A percentile compares a stretch with the other conserved stretches of the same genome.
phyloP scores from a whole-genome alignment of 345 rosid genomes.

The Pelargonium nanum region DNA sequence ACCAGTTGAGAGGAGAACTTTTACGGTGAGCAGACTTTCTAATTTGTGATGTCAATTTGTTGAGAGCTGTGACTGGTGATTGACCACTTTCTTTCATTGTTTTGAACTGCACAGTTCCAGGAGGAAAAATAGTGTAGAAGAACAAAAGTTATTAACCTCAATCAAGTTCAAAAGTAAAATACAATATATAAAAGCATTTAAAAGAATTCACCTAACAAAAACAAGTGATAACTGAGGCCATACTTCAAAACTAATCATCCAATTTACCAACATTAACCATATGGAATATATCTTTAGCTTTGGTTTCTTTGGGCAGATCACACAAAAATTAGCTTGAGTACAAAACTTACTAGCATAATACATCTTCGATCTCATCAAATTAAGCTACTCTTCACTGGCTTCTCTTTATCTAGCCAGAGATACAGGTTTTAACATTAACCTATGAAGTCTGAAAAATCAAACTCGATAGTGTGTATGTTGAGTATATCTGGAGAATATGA shows the following conservation, averaged over 20 bases:
- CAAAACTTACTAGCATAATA: too few species aligned
- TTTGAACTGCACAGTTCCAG: conserved; percentile 39
- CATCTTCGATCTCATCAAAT: too few species aligned
- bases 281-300: neutral
- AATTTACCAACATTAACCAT: neutral
- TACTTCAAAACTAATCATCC: neutral
- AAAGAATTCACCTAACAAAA: neutral
- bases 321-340: too few species aligned
- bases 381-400: too few species aligned
- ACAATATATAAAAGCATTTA: neutral
- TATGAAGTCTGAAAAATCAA: too few species aligned
- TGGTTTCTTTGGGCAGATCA: too few species aligned
- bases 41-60: conserved; percentile 53
- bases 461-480: too few species aligned
- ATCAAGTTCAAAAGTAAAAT: neutral
- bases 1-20: conserved; percentile 74
- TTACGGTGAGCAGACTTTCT: conserved; percentile 78
- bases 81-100: conserved; percentile 47
- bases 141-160: neutral
- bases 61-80: conserved; percentile 35
- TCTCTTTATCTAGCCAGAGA: too few species aligned
- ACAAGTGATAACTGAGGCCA: too few species aligned
- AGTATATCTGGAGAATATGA: too few species aligned
- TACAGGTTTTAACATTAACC: too few species aligned
- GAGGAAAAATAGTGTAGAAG: neutral